phyloP scores from a whole-genome alignment of 2,329 filamentous ascomycete genomes.

The Penicillium hordei region DNA sequence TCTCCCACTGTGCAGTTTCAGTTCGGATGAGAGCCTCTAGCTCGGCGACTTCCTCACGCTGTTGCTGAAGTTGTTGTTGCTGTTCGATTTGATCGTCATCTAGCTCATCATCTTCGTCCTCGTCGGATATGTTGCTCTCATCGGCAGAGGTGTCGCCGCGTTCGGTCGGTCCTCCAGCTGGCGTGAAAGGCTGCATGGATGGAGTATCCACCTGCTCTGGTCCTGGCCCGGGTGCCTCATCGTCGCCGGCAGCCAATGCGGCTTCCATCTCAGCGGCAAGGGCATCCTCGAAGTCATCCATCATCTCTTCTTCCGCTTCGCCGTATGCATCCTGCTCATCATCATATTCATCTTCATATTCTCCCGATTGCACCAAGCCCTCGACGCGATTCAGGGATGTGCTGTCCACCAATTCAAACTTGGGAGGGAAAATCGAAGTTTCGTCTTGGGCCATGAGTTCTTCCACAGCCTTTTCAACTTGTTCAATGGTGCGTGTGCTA shows the following conservation, averaged over 20 bases:
- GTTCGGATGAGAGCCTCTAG: slow-evolving; percentile 42
- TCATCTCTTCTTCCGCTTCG: slow-evolving; percentile 48
- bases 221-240: slow-evolving; percentile 25
- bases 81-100: slow-evolving; percentile 47
- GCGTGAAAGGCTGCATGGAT: slow-evolving; percentile 33
- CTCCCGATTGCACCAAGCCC: slow-evolving; percentile 45
- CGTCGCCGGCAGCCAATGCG: slow-evolving; percentile 42
- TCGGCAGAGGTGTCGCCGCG: slow-evolving; percentile 42
- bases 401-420: slow-evolving; percentile 64
- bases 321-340: slow-evolving; percentile 52
- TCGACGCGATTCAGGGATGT: slow-evolving; percentile 48
- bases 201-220: slow-evolving; percentile 35
- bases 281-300: slow-evolving; percentile 42
- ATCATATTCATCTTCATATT: slow-evolving; percentile 50
- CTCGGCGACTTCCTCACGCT: slow-evolving; percentile 47
- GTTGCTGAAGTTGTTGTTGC: slow-evolving; percentile 44
- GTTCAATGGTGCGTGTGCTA: slow-evolving; percentile 78
- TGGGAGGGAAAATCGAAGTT: slow-evolving; percentile 56
- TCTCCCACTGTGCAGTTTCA: slow-evolving; percentile 43
- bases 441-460: slow-evolving; percentile 70
- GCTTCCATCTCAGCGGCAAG: slow-evolving; percentile 48
- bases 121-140: slow-evolving; percentile 42
- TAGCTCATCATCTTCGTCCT: slow-evolving; percentile 39
- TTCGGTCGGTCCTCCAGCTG: slow-evolving; percentile 22
- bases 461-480: slow-evolving; percentile 77